A percentile compares a stretch with the other conserved stretches of the same genome.
These are phyloP conservation scores for Lactarius akahatsu DNA, from an alignment of 768 basidiomycete genomes.

Conservation along the genomic window DNA sequence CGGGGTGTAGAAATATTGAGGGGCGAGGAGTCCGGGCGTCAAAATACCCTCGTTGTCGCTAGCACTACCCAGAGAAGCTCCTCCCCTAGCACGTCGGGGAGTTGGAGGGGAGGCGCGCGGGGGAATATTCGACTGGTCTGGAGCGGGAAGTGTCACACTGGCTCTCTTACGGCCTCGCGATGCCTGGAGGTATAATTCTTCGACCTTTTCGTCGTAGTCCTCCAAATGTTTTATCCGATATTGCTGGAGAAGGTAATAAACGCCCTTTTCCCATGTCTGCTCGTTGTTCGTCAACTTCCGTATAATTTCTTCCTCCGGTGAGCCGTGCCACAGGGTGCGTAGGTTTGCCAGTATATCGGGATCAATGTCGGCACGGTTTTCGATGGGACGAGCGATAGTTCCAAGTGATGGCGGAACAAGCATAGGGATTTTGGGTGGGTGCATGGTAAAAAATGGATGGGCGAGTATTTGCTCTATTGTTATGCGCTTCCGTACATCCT, in stretches of 20 bases:
- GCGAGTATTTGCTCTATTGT: constrained; percentile 75
- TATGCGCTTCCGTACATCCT: constrained; percentile 71
- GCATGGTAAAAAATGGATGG: constrained; percentile 76
- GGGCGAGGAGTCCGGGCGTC: constrained; percentile 21
- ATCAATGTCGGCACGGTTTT: constrained; percentile 67
- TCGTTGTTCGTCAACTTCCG: constrained; percentile 61
- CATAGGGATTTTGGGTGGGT: constrained; percentile 45
- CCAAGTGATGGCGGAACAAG: constrained; percentile 58
- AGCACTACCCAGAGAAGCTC: constrained; percentile 23
- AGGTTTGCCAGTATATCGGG: constrained; percentile 88
- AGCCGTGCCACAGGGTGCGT: constrained; percentile 87
- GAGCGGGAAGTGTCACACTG: constrained; percentile 33
- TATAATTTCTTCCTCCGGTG: constrained; percentile 70
- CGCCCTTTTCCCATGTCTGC: constrained; percentile 93
- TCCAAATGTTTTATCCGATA: constrained; percentile 78
- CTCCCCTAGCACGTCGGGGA: constrained; percentile 51
- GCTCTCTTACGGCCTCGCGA: constrained; percentile 39
- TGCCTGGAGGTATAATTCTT: constrained; percentile 34
- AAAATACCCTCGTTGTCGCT: constrained; percentile 26
- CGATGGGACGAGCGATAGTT: constrained; percentile 68
- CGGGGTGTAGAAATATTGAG: constrained; percentile 27
- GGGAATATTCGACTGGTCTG: constrained; percentile 39
- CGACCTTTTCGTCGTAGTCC: constrained; percentile 57
- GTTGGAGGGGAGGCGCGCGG: constrained; percentile 59
- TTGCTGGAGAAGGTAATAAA: constrained; percentile 85